A percentile compares a stretch with the other conserved stretches of the same genome.
Conservation (phyloP, 2,329 filamentous ascomycete species). For the Akanthomyces uredinophilus region DNA sequence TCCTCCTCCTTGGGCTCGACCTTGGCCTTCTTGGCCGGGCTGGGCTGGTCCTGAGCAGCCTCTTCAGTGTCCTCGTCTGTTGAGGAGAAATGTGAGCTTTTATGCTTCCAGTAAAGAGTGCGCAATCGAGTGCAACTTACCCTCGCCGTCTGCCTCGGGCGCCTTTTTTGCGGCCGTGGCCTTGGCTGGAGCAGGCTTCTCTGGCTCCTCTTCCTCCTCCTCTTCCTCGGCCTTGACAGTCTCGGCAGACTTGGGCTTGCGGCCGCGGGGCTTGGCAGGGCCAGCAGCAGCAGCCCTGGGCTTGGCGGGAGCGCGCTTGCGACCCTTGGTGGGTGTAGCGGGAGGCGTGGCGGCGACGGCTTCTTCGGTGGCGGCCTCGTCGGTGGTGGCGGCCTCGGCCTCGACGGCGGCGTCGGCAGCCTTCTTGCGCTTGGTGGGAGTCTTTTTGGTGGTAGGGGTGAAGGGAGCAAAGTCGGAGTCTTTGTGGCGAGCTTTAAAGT, state of each 20-base stretch:
- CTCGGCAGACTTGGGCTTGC: conserved; percentile 12
- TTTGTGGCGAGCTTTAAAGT: conserved; percentile 26
- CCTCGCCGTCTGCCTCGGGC: background rate
- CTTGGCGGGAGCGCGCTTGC: conserved; percentile 8
- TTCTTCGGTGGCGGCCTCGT: background rate
- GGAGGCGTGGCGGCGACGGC: background rate
- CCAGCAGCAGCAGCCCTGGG: conserved; percentile 16
- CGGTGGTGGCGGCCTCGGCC: background rate
- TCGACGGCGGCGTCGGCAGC: background rate
- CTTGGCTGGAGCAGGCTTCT: conserved; percentile 6
- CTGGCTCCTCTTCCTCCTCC: conserved; percentile 15
- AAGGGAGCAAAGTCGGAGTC: conserved; percentile 16
- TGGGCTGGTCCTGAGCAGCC: background rate
- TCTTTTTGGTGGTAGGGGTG: conserved; percentile 7
- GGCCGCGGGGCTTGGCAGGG: conserved; percentile 12
- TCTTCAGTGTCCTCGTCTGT: background rate
- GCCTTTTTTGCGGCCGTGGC: background rate
- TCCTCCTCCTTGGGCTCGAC: conserved; percentile 19
- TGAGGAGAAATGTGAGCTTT: background rate
- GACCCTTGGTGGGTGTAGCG: background rate
- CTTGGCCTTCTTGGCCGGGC: conserved; percentile 29
- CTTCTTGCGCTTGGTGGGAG: conserved; percentile 11
- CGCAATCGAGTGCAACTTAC: background rate
- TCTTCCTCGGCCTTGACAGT: conserved; percentile 18
- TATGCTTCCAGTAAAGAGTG: too few species aligned